Conservation (phyloP, 2,329 filamentous ascomycete genomes). For the Aspergillus fumigatus region DNA sequence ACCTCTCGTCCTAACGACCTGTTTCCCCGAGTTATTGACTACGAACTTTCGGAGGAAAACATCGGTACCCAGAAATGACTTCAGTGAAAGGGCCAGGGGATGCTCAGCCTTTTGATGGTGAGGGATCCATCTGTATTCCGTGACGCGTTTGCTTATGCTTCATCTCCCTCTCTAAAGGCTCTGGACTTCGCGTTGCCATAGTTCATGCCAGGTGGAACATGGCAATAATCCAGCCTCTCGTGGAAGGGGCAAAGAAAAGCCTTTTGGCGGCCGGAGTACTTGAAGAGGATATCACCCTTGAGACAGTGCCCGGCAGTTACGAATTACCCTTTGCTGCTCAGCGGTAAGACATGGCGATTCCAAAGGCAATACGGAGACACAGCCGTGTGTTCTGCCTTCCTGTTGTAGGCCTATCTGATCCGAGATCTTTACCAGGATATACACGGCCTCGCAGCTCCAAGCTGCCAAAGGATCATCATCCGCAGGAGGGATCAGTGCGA, state of each 20-base stretch:
- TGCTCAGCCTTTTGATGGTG: conserved; percentile 55
- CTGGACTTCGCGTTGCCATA: conserved; percentile 81
- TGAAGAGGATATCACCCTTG: conserved; percentile 80
- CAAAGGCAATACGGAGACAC: background rate
- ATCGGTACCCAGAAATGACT: conserved; percentile 36
- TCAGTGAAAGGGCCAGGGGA: conserved; percentile 61
- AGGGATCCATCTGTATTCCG: conserved; percentile 15
- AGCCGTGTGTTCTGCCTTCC: background rate
- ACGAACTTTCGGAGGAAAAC: background rate
- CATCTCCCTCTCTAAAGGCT: conserved; percentile 43
- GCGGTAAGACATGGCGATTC: conserved; percentile 50
- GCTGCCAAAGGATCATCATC: conserved; percentile 52
- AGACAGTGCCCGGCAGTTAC: conserved; percentile 90
- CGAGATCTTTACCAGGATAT: conserved; percentile 54
- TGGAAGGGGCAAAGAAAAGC: conserved; percentile 73
- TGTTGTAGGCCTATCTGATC: background rate
- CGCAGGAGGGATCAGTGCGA: conserved; percentile 40
- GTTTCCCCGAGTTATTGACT: background rate
- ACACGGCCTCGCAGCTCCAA: conserved; percentile 81
- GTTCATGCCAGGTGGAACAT: conserved; percentile 95
- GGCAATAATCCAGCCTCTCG: conserved; percentile 77
- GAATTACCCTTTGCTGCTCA: conserved; percentile 90
- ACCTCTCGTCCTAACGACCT: background rate
- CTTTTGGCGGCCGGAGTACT: conserved; percentile 75
- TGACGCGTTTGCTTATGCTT: conserved; percentile 9